A percentile compares a stretch with the other conserved stretches of the same genome.
phyloP scores from a whole-genome alignment of 2,329 filamentous ascomycete genomes.

The Fusarium newnesense region DNA sequence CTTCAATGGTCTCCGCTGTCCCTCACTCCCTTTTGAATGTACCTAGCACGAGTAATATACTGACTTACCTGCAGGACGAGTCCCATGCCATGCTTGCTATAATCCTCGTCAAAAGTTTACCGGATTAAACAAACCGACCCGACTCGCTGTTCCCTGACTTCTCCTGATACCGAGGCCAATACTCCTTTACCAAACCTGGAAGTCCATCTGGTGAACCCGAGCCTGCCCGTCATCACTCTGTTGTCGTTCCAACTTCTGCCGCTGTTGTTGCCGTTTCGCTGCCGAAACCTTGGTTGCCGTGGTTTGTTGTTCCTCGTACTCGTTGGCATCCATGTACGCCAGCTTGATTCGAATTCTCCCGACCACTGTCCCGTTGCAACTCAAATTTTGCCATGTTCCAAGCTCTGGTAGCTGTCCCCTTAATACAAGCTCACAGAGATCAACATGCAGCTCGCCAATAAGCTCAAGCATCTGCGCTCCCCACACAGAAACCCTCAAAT shows the following conservation, averaged over 20 bases:
- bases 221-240: slow-evolving; percentile 34
- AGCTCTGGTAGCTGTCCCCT: slow-evolving; percentile 34
- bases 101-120: neutral
- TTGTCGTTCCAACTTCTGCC: slow-evolving; percentile 24
- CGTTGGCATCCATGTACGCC: slow-evolving; percentile 29
- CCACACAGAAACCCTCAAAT: slow-evolving; percentile 42
- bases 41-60: slow-evolving; percentile 2
- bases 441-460: slow-evolving; percentile 40
- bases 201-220: slow-evolving; percentile 41
- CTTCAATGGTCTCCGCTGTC: neutral
- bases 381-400: slow-evolving; percentile 37
- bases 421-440: slow-evolving; percentile 39
- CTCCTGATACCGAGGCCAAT: slow-evolving; percentile 7
- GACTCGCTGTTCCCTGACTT: slow-evolving; percentile 3
- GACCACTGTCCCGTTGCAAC: slow-evolving; percentile 27
- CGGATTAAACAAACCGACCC: slow-evolving; percentile 4
- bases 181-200: slow-evolving; percentile 39
- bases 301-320: slow-evolving; percentile 37
- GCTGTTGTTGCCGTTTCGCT: slow-evolving; percentile 30
- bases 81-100: slow-evolving; percentile 12
- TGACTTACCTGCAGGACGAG: neutral
- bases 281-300: slow-evolving; percentile 30
- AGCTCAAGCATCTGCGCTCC: slow-evolving; percentile 41
- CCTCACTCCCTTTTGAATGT: neutral
- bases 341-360: slow-evolving; percentile 36